These are phyloP conservation scores for Fennellomyces sp. DNA, from an alignment of 371 early-diverging fungal species.

Conservation along the genomic window DNA sequence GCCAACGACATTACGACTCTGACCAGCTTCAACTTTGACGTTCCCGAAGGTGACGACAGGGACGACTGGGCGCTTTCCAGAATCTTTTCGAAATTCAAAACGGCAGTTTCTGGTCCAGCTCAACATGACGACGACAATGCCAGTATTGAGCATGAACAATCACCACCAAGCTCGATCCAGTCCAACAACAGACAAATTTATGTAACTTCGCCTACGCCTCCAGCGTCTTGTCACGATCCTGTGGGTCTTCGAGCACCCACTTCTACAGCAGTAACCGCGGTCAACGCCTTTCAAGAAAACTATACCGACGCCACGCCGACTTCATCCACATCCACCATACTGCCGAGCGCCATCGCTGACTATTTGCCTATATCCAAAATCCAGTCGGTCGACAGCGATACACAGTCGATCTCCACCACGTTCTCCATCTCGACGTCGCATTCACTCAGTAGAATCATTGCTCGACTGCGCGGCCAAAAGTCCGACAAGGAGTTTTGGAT, in stretches of 20 bases:
- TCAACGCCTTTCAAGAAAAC: conserved; percentile 13
- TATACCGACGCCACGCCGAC: conserved; percentile 1
- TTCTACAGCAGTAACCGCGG: conserved; percentile 20
- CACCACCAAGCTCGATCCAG: conserved; percentile 1
- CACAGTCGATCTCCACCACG: conserved; percentile 57
- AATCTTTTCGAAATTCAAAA: conserved; percentile 56
- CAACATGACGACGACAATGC: not conserved
- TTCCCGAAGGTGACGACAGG: conserved; percentile 34
- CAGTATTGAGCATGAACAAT: not conserved
- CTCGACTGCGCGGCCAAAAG: conserved; percentile 64
- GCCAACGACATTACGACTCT: conserved; percentile 31
- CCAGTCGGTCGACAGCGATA: conserved; percentile 50
- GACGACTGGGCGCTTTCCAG: conserved; percentile 60
- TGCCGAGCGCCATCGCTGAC: conserved; percentile 21
- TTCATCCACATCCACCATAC: conserved; percentile 5
- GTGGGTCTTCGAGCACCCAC: conserved; percentile 13
- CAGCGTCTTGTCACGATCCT: conserved; percentile 21
- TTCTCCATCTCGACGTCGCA: conserved; percentile 60
- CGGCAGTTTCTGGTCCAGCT: conserved; percentile 40
- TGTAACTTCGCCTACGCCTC: conserved; percentile 28
- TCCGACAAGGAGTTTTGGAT: conserved; percentile 82
- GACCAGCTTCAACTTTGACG: conserved; percentile 50
- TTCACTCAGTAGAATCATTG: conserved; percentile 58
- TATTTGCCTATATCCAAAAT: conserved; percentile 39
- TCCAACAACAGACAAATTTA: conserved; percentile 13